phyloP scores from a whole-genome alignment of 768 basidiomycete genomes.

The Kwoniella sp. region DNA sequence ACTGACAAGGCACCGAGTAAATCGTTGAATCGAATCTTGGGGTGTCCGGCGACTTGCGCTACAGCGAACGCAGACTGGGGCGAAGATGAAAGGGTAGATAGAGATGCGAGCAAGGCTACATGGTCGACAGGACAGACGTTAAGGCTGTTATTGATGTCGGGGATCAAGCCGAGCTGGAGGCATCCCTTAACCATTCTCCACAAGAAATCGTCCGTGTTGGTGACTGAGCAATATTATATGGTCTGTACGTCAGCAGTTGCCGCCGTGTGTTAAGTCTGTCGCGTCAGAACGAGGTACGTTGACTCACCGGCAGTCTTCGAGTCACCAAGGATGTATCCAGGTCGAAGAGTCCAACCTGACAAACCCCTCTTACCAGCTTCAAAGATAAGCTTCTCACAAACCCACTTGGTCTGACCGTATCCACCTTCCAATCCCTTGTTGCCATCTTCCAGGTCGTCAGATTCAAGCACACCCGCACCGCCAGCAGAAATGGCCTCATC shows the following conservation, averaged over 20 bases:
- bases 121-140: conserved; percentile 99
- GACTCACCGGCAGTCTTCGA: conserved; percentile 77
- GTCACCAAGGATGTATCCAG: conserved; percentile 95
- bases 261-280: neutral
- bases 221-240: conserved; percentile 62
- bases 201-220: conserved; percentile 98
- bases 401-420: conserved; percentile 98
- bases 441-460: conserved; percentile 85
- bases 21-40: conserved; percentile 84
- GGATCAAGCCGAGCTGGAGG: conserved; percentile 90
- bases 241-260: neutral
- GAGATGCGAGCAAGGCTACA: conserved; percentile 77
- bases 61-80: conserved; percentile 54
- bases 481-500: conserved; percentile 64
- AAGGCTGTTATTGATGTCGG: conserved; percentile 96
- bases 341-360: conserved; percentile 80
- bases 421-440: conserved; percentile 75
- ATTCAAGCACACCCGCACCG: conserved; percentile 74
- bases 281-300: neutral
- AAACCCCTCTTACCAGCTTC: conserved; percentile 87
- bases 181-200: conserved; percentile 99
- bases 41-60: conserved; percentile 77
- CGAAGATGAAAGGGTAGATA: conserved; percentile 65
- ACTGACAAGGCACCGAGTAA: conserved; percentile 70
- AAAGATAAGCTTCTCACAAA: conserved; percentile 88